Evolutionary conservation across 2,329 filamentous ascomycete species (phyloP).

Genomic region (Calonectria naviculata): DNA sequence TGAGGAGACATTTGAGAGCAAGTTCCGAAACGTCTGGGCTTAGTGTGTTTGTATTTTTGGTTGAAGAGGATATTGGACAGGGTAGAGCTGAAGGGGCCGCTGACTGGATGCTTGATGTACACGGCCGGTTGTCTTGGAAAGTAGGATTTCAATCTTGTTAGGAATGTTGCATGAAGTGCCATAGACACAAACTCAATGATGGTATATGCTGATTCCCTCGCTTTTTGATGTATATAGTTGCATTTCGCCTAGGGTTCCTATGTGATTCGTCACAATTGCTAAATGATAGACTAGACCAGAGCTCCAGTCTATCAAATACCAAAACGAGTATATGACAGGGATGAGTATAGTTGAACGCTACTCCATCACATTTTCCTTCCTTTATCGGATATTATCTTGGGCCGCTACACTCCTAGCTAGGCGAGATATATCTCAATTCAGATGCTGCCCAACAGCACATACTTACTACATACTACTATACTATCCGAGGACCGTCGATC

Average conservation of each 20-base stretch:
- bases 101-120: neutral
- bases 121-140: neutral
- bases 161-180: neutral
- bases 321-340: too few species aligned
- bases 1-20: slow-evolving; percentile 70
- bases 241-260: too few species aligned
- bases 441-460: neutral
- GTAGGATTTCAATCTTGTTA: neutral
- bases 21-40: slow-evolving; percentile 72
- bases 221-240: too few species aligned
- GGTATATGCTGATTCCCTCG: too few species aligned
- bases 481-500: neutral
- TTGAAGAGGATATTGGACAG: neutral
- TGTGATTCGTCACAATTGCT: too few species aligned
- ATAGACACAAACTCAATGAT: neutral
- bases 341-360: too few species aligned
- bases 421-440: neutral
- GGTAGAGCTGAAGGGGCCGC: neutral
- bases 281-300: too few species aligned
- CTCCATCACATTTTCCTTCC: too few species aligned
- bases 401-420: neutral
- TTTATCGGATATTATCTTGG: too few species aligned
- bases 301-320: too few species aligned
- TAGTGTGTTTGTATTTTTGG: slow-evolving; percentile 37
- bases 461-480: neutral